Evolutionary conservation across 495 filamentous ascomycete species (phyloP).

Genomic region (Letharia lupina): DNA sequence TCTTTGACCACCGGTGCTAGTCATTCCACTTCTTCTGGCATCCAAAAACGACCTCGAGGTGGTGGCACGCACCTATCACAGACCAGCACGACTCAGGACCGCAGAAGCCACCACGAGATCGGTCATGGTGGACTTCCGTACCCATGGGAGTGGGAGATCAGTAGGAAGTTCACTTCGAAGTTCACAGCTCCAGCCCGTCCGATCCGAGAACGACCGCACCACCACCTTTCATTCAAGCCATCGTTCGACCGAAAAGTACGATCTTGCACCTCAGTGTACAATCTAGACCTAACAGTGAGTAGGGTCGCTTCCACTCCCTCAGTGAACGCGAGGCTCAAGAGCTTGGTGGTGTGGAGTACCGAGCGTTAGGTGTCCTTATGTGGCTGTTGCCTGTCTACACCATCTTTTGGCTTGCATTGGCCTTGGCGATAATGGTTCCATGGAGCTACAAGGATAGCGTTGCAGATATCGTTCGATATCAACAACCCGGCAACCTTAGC

Average conservation of each 20-base stretch:
- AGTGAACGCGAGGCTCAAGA: not conserved
- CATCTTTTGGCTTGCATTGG: not conserved
- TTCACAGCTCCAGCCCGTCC: not conserved
- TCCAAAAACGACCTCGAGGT: not conserved
- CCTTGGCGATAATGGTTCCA: not conserved
- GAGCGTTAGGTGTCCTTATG: conserved; percentile 1
- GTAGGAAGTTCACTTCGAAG: not conserved
- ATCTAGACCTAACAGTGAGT: not conserved
- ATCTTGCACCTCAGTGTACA: not conserved
- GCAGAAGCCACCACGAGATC: not conserved
- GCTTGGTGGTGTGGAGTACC: conserved; percentile 10
- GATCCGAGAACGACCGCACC: not conserved
- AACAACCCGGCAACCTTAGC: not conserved
- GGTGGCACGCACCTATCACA: not conserved
- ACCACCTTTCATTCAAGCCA: conserved; percentile 1
- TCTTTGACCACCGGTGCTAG: not conserved
- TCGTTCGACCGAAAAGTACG: not conserved
- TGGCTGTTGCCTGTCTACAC: conserved; percentile 3
- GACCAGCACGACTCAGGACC: not conserved
- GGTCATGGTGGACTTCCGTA: conserved; percentile 4
- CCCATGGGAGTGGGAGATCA: not conserved
- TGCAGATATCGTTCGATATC: not conserved
- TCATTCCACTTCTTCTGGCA: not conserved
- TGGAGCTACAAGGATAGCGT: conserved; percentile 1
- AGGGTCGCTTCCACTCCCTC: conserved; percentile 9